phyloP scores from a whole-genome alignment of 2,329 filamentous ascomycete species.

The Arthrobotrys conoides region DNA sequence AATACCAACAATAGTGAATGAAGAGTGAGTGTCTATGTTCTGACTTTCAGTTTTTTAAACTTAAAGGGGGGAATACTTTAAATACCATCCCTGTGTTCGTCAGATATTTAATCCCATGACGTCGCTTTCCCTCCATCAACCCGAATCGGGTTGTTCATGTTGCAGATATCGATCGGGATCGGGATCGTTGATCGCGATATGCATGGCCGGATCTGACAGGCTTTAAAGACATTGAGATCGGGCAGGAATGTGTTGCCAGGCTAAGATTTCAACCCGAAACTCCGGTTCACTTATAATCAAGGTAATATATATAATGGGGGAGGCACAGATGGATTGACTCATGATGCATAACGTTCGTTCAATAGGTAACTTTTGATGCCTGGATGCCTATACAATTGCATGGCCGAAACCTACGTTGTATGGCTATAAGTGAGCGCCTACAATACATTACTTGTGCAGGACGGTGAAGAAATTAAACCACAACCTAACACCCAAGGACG shows the following conservation, averaged over 20 bases:
- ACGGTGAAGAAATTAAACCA: neutral
- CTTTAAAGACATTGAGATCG: neutral
- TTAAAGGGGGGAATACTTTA: neutral
- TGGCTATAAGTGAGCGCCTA: neutral
- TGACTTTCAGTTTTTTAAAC: neutral
- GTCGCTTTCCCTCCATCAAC: constrained; percentile 21
- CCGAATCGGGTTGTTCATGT: constrained; percentile 20
- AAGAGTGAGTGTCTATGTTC: too few species aligned
- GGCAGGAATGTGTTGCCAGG: neutral
- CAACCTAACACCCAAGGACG: too few species aligned
- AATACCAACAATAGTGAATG: too few species aligned
- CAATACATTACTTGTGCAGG: neutral
- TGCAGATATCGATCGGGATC: constrained; percentile 9
- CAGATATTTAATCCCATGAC: constrained; percentile 12
- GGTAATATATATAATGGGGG: too few species aligned
- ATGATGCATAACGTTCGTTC: too few species aligned
- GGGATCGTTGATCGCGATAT: constrained; percentile 28
- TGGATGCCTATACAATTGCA: neutral
- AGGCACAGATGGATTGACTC: too few species aligned
- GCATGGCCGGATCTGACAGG: neutral
- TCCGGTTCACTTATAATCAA: neutral
- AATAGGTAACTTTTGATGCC: constrained; percentile 6
- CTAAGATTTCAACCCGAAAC: too few species aligned
- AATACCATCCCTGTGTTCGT: neutral
- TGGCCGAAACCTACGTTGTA: too few species aligned